Evolutionary conservation across 164 flowering plant genomes (phyloP).

Genomic region (Warburgia ugandensis): DNA sequence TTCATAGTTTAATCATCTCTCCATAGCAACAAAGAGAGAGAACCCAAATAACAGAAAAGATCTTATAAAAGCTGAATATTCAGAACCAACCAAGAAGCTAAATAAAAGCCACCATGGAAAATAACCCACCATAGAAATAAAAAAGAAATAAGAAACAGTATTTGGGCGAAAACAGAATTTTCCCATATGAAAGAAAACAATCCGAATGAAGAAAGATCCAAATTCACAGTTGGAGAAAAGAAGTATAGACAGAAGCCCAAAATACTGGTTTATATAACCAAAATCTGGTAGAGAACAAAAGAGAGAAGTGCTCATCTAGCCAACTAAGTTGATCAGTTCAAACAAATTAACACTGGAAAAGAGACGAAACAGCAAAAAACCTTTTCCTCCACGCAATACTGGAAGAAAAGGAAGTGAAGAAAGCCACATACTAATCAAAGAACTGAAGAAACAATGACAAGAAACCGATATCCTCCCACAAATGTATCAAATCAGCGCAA

Average conservation of each 20-base stretch:
- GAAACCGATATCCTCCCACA: background rate
- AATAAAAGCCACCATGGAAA: background rate
- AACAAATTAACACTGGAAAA: background rate
- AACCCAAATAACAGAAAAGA: background rate
- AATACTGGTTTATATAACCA: too few relatives aligned
- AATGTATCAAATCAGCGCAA: too few relatives aligned
- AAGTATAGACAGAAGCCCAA: background rate
- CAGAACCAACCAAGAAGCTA: background rate
- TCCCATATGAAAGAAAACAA: background rate
- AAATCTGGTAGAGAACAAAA: background rate
- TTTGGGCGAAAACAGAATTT: background rate
- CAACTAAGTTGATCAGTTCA: background rate
- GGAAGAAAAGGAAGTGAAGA: background rate
- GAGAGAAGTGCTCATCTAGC: too few relatives aligned
- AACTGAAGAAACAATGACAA: background rate
- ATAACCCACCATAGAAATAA: background rate
- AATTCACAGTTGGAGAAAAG: background rate
- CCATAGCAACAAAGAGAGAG: background rate
- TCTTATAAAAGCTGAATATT: background rate
- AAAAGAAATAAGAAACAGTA: background rate
- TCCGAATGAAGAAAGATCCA: background rate
- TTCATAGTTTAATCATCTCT: too few relatives aligned
- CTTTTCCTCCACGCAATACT: background rate
- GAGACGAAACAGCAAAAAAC: background rate
- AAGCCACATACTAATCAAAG: background rate